Evolutionary conservation across 2,329 filamentous ascomycete species (phyloP).

Genomic region (Plectosphaerella cucumerina): DNA sequence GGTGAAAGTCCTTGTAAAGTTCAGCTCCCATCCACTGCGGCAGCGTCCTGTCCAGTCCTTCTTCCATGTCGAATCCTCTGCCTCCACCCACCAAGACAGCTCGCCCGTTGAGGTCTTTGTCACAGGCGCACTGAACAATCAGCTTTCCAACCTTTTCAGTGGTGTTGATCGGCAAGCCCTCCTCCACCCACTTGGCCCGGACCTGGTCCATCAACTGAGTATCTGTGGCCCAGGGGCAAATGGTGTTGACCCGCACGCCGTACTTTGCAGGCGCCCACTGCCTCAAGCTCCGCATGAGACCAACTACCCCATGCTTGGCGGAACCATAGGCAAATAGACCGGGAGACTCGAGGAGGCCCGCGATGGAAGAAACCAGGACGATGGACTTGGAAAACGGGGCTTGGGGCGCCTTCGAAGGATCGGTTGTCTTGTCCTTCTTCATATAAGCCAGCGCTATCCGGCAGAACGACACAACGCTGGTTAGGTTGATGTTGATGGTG

Average conservation of each 20-base stretch:
- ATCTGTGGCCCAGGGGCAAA: conserved; percentile 44
- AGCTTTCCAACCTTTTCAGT: conserved; percentile 35
- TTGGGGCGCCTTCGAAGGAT: background rate
- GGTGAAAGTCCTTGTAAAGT: background rate
- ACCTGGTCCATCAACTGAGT: conserved; percentile 37
- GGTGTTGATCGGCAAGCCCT: conserved; percentile 34
- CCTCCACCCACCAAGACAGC: conserved; percentile 20
- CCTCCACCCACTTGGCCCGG: conserved; percentile 28
- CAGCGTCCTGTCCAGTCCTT: conserved; percentile 16
- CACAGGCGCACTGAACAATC: conserved; percentile 31
- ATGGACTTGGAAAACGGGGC: conserved; percentile 18
- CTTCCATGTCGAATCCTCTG: conserved; percentile 19
- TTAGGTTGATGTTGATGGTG: conserved; percentile 40
- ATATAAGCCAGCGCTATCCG: conserved; percentile 46
- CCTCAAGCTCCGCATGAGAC: conserved; percentile 41
- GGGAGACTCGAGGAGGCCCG: conserved; percentile 43
- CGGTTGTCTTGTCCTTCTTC: conserved; percentile 19
- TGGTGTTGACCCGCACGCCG: conserved; percentile 35
- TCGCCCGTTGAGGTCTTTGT: conserved; percentile 21
- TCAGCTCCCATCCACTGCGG: conserved; percentile 22
- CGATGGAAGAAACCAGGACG: conserved; percentile 29
- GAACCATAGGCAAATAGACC: conserved; percentile 42
- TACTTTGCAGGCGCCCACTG: conserved; percentile 23
- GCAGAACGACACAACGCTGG: conserved; percentile 40
- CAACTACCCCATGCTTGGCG: conserved; percentile 45